Base-by-base conservation (phyloP, 176 grass and related monocot genomes). In the Ensete ventricosum region DNA sequence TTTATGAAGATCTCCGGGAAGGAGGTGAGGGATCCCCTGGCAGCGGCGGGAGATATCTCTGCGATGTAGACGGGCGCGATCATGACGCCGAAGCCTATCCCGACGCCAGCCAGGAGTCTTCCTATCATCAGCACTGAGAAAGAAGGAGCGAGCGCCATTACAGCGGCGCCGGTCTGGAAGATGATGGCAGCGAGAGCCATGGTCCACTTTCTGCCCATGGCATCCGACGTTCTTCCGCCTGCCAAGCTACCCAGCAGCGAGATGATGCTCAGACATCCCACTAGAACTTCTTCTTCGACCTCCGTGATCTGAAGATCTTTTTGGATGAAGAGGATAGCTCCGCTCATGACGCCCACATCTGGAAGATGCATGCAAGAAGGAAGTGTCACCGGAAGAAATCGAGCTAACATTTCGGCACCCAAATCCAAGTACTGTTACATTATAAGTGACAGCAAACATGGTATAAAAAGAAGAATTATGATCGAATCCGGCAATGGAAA, bases 281-380 rank as follows among this genome's bases (percentile, higher is more conserved):
- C 82, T 72, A 96, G 83, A 25, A 96, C 83, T 84, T 96, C 89
- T 84, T 90, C 67, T 83, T 96, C 81, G 59, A 96, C 92, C 83
- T 96, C 93, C 0, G 79, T 88, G 54, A 96, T 96, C 53, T 86
- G 85, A 29, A 96, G 89, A 80, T 96, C 87, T 83, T 96, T 96
- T 78, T 92, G 76, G 21, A 96, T 96, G 81, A 90, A 96, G 74
- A 96, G 72, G 58, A 96, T 92, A 4, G 82, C 83, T 0, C 89
- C 93, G 52, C 89, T 96, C 93, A 96, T 92, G 27, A 96, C 89
- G 70, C 93, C 93, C 21, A 96, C 89, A 90, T 96, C 93, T 96
- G 76, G 62, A 87, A 71, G 82, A 26, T 26, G 1, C 11, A 24
- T 43, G 13, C 14, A 67, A 14, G 1, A n/a, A n/a, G n/a, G n/a